Evolutionary conservation across 2,329 filamentous ascomycete species (phyloP).

Genomic region (Pyrenophora teres): DNA sequence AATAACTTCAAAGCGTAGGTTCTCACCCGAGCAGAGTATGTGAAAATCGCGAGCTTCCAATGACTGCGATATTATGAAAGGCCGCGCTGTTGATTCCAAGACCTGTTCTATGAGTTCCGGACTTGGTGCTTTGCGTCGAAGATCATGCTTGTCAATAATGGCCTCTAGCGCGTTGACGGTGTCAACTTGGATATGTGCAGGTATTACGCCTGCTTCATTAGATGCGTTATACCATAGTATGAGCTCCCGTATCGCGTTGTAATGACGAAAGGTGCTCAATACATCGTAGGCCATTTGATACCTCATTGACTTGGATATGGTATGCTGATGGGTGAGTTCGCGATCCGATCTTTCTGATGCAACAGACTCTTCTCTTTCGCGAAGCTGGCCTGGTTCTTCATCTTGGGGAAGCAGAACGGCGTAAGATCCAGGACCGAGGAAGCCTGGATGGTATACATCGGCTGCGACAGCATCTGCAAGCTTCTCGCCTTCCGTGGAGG

Average conservation of each 20-base stretch:
- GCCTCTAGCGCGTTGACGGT: slow-evolving; percentile 36
- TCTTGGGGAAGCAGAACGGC: slow-evolving; percentile 37
- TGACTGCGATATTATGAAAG: slow-evolving; percentile 31
- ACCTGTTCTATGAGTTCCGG: slow-evolving; percentile 32
- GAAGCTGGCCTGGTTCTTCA: slow-evolving; percentile 23
- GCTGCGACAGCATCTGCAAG: slow-evolving; percentile 42
- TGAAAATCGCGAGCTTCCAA: slow-evolving; percentile 45
- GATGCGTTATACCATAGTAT: slow-evolving; percentile 29
- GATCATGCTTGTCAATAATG: slow-evolving; percentile 41
- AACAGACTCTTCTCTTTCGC: slow-evolving; percentile 29
- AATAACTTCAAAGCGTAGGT: slow-evolving; percentile 48
- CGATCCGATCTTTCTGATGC: slow-evolving; percentile 34
- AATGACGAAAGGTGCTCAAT: slow-evolving; percentile 35
- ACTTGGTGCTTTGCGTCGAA: slow-evolving; percentile 29
- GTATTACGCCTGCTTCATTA: slow-evolving; percentile 44
- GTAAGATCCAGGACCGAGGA: slow-evolving; percentile 42
- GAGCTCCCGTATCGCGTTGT: slow-evolving; percentile 30
- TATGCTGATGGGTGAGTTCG: slow-evolving; percentile 37
- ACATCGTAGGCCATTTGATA: slow-evolving; percentile 37
- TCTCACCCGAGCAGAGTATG: slow-evolving; percentile 45
- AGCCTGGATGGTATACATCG: slow-evolving; percentile 39
- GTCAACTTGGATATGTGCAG: slow-evolving; percentile 43
- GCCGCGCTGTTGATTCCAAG: slow-evolving; percentile 34
- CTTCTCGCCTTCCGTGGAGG: slow-evolving; percentile 26
- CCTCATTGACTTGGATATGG: slow-evolving; percentile 37